These are phyloP conservation scores for Cyclotella baltica DNA, from an alignment of 108 stramenopile genomes.

Conservation along the genomic window DNA sequence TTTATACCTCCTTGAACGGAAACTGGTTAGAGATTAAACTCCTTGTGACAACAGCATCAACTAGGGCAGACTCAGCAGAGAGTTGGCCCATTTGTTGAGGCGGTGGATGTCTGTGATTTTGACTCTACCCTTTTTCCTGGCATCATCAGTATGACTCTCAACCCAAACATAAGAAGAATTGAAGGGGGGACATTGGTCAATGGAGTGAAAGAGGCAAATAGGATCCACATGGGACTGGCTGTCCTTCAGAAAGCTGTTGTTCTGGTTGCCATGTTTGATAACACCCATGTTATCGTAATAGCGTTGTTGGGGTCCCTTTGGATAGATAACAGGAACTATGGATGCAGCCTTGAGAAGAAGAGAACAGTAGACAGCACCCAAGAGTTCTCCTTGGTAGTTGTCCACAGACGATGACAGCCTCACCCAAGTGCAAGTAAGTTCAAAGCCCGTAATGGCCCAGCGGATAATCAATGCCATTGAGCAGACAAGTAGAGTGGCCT, in stretches of 20 bases:
- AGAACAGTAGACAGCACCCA: neutral
- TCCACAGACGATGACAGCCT: neutral
- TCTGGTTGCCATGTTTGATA: slow-evolving; percentile 7
- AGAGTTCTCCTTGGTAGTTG: slow-evolving; percentile 12
- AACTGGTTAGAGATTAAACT: neutral
- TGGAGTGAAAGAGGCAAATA: neutral
- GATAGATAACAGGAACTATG: neutral
- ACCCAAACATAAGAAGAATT: neutral
- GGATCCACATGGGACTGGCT: slow-evolving; percentile 1
- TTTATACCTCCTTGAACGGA: neutral
- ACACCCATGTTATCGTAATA: slow-evolving; percentile 23
- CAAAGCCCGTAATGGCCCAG: neutral
- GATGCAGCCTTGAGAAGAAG: slow-evolving; percentile 11
- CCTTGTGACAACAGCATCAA: neutral
- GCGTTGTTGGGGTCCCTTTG: neutral
- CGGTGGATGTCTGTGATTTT: neutral
- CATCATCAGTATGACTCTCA: neutral
- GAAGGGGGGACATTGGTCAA: neutral
- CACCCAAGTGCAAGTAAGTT: neutral
- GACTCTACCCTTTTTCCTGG: neutral
- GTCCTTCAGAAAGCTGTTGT: neutral
- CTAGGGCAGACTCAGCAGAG: neutral
- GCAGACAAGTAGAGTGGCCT: slow-evolving; percentile 2
- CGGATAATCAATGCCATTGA: slow-evolving; percentile 1
- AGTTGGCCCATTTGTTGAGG: neutral